phyloP scores from a whole-genome alignment of 768 basidiomycete genomes.

The Rhodotorula sphaerocarpa region DNA sequence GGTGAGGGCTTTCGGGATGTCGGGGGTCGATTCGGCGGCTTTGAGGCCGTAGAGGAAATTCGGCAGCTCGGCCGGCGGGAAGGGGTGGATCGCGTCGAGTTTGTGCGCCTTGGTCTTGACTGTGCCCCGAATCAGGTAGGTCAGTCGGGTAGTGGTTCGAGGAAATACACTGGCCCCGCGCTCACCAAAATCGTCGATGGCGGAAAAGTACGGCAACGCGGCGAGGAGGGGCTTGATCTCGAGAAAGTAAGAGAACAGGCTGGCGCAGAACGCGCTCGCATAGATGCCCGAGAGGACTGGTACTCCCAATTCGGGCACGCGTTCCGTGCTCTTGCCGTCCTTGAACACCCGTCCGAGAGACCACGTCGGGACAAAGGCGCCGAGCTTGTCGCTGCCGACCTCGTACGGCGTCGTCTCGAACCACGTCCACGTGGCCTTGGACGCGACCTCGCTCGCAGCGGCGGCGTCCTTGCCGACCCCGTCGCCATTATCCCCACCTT shows the following conservation, averaged over 20 bases:
- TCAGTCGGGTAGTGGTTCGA: no score
- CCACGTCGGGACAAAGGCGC: slow-evolving; percentile 43
- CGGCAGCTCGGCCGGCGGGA: slow-evolving; percentile 41
- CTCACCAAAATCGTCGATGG: slow-evolving; percentile 27
- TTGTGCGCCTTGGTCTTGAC: slow-evolving; percentile 37
- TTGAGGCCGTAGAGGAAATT: slow-evolving; percentile 41
- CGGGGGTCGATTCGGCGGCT: slow-evolving; percentile 12
- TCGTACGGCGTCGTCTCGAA: slow-evolving; percentile 43
- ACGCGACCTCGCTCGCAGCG: not conserved
- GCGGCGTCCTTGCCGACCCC: no score
- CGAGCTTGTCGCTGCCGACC: slow-evolving; percentile 23
- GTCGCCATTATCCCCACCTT: no score
- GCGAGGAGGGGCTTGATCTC: slow-evolving; percentile 40
- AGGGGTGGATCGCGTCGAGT: slow-evolving; percentile 40
- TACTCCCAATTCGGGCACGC: slow-evolving; percentile 41
- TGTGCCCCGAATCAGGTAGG: no score
- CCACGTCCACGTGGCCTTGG: slow-evolving; percentile 40
- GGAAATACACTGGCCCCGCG: not conserved
- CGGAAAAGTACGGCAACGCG: slow-evolving; percentile 32
- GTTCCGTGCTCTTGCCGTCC: slow-evolving; percentile 35
- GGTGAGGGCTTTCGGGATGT: slow-evolving; percentile 33
- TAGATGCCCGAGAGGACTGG: slow-evolving; percentile 42
- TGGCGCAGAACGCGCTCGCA: slow-evolving; percentile 42
- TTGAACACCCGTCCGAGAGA: slow-evolving; percentile 40
- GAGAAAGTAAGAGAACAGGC: slow-evolving; percentile 39